These are phyloP conservation scores for Ophiocordyceps sinensis DNA, from an alignment of 2,329 filamentous ascomycete genomes.

Conservation along the genomic window DNA sequence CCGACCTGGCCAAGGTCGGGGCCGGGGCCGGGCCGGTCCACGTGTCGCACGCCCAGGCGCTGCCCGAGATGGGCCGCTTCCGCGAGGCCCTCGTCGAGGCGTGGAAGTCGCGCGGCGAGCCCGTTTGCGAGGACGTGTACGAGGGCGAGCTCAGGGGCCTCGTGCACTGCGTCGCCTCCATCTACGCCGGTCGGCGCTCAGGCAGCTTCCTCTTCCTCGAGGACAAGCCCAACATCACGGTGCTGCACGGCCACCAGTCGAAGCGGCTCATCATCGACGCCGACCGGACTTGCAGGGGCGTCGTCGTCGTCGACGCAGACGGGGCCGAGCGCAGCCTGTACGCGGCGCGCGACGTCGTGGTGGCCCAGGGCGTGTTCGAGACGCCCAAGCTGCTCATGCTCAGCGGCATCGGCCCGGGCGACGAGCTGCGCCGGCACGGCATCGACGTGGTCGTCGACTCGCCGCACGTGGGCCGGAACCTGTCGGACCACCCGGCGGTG, in stretches of 20 bases:
- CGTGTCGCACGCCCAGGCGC: constrained; percentile 37
- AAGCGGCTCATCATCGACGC: constrained; percentile 38
- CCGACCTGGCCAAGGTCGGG: constrained; percentile 35
- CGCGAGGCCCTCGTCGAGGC: constrained; percentile 32
- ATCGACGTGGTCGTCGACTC: constrained; percentile 41
- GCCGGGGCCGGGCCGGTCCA: constrained; percentile 31
- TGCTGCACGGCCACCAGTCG: constrained; percentile 31
- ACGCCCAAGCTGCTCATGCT: constrained; percentile 51
- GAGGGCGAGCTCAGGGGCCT: constrained; percentile 40
- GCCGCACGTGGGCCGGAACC: constrained; percentile 48
- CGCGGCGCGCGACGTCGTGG: constrained; percentile 33
- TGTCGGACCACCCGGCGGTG: constrained; percentile 46
- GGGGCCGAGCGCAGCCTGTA: constrained; percentile 27
- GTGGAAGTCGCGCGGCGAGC: constrained; percentile 37
- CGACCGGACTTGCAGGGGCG: constrained; percentile 24
- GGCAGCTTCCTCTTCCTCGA: constrained; percentile 35
- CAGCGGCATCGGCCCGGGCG: constrained; percentile 43
- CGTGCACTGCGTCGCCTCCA: constrained; percentile 36
- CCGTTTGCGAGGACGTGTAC: constrained; percentile 38
- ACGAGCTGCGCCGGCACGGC: constrained; percentile 35
- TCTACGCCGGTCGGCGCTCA: constrained; percentile 42
- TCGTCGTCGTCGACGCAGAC: constrained; percentile 25
- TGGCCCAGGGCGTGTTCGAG: constrained; percentile 43
- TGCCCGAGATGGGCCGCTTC: constrained; percentile 36
- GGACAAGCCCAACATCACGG: constrained; percentile 39